Conservation (phyloP, 2,329 filamentous ascomycete genomes). For the Venturia oleaginea region DNA sequence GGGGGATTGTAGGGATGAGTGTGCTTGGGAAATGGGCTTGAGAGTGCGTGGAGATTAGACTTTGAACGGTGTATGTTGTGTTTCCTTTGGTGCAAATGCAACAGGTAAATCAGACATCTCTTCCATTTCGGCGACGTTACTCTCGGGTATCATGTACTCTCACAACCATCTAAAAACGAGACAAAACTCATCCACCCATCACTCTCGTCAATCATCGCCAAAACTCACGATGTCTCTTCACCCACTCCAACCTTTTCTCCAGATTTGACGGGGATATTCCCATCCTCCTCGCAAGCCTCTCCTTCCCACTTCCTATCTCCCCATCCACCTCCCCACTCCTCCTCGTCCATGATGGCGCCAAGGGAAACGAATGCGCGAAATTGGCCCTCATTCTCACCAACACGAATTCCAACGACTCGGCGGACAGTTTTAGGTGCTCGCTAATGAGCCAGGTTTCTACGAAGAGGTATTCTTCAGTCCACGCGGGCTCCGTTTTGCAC, state of each 20-base stretch:
- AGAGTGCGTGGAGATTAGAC: not conserved
- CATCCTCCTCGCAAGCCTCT: not conserved
- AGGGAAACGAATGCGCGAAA: not conserved
- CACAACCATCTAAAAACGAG: not conserved
- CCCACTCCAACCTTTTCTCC: not conserved
- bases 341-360: not conserved
- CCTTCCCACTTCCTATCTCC: not conserved
- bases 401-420: not conserved
- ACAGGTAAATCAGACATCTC: too few relatives aligned
- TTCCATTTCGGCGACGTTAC: too few relatives aligned
- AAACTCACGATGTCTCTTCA: not conserved
- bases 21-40: constrained; percentile 64
- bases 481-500: not conserved
- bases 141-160: not conserved
- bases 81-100: too few relatives aligned
- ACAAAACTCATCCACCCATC: not conserved
- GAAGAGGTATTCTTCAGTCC: not conserved
- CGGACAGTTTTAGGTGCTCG: not conserved
- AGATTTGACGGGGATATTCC: not conserved
- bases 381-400: not conserved
- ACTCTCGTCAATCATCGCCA: not conserved
- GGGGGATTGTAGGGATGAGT: constrained; percentile 61
- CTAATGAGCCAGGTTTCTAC: not conserved
- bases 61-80: too few relatives aligned
- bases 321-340: not conserved